A percentile compares a stretch with the other conserved stretches of the same genome.
These are phyloP conservation scores for Calycina marina DNA, from an alignment of 2,329 filamentous ascomycete genomes.

Conservation along the genomic window DNA sequence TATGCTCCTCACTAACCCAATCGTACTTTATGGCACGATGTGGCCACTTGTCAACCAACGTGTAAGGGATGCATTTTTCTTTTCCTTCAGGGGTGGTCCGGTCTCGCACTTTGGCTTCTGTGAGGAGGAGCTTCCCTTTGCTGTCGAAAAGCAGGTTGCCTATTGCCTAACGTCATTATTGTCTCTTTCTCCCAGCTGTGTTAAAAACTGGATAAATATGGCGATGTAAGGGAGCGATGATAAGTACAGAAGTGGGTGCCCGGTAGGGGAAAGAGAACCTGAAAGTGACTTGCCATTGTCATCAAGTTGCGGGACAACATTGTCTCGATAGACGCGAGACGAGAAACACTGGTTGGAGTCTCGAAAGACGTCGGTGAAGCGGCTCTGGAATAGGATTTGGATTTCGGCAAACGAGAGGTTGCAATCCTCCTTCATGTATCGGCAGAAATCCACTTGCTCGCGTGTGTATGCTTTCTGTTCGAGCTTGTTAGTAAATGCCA, in stretches of 20 bases:
- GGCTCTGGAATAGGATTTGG: neutral
- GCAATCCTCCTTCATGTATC: constrained; percentile 7
- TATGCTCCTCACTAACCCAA: constrained; percentile 7
- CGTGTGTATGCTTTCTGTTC: constrained; percentile 5
- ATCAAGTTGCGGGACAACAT: constrained; percentile 3
- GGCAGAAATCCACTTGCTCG: constrained; percentile 7
- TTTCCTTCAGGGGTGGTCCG: neutral
- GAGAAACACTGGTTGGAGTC: constrained; percentile 8
- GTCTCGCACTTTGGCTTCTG: neutral
- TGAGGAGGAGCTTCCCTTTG: constrained; percentile 2
- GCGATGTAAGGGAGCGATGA: too few species aligned
- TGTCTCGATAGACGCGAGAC: constrained; percentile 9
- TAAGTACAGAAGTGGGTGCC: too few species aligned
- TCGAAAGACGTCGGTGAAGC: constrained; percentile 2
- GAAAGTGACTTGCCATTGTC: too few species aligned
- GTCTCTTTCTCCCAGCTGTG: too few species aligned
- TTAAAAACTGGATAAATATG: too few species aligned
- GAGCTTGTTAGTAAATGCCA: too few species aligned
- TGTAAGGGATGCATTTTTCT: constrained; percentile 6
- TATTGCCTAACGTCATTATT: too few species aligned
- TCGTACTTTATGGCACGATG: constrained; percentile 4
- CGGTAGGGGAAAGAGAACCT: too few species aligned
- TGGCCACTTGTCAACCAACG: constrained; percentile 6
- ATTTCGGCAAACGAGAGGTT: constrained; percentile 2
- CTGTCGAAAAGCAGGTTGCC: neutral